phyloP scores from a whole-genome alignment of 352 stramenopile genomes.

The Phytophthora brassicae region DNA sequence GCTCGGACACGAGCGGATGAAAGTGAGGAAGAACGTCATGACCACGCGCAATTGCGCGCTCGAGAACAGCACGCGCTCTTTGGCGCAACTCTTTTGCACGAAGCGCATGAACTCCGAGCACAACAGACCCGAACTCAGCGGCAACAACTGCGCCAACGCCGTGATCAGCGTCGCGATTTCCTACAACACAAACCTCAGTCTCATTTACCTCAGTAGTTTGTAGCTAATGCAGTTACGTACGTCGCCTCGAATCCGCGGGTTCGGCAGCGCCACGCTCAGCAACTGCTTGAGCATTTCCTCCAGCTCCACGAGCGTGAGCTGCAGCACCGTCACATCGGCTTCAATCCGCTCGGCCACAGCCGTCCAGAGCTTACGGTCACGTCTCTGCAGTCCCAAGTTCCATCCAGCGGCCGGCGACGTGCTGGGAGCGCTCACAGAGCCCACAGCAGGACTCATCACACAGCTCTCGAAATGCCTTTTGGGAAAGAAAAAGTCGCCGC shows the following conservation, averaged over 20 bases:
- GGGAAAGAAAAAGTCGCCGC: background rate
- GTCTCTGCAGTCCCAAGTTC: slow-evolving; percentile 62
- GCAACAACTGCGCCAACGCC: slow-evolving; percentile 58
- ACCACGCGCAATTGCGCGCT: slow-evolving; percentile 56
- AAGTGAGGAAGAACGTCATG: slow-evolving; percentile 71
- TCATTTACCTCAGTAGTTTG: background rate
- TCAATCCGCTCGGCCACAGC: slow-evolving; percentile 55
- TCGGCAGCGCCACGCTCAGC: slow-evolving; percentile 56
- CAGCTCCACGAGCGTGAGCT: slow-evolving; percentile 74
- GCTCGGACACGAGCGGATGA: slow-evolving; percentile 73
- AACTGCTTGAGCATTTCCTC: slow-evolving; percentile 83
- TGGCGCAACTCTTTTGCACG: slow-evolving; percentile 76
- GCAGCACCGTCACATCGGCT: slow-evolving; percentile 49
- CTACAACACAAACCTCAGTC: slow-evolving; percentile 17
- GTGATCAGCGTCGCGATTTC: slow-evolving; percentile 67
- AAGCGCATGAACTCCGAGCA: slow-evolving; percentile 81
- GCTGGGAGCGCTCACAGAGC: slow-evolving; percentile 10
- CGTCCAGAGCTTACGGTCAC: slow-evolving; percentile 71
- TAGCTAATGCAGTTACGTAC: slow-evolving; percentile 23
- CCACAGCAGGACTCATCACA: slow-evolving; percentile 33
- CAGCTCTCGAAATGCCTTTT: background rate
- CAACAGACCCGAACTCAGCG: slow-evolving; percentile 66
- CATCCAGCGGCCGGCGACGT: slow-evolving; percentile 39
- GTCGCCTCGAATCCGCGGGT: slow-evolving; percentile 63
- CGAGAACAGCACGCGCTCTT: slow-evolving; percentile 72